These are phyloP conservation scores for Rhazya stricta DNA, from an alignment of 257 asterid species.

Conservation along the genomic window DNA sequence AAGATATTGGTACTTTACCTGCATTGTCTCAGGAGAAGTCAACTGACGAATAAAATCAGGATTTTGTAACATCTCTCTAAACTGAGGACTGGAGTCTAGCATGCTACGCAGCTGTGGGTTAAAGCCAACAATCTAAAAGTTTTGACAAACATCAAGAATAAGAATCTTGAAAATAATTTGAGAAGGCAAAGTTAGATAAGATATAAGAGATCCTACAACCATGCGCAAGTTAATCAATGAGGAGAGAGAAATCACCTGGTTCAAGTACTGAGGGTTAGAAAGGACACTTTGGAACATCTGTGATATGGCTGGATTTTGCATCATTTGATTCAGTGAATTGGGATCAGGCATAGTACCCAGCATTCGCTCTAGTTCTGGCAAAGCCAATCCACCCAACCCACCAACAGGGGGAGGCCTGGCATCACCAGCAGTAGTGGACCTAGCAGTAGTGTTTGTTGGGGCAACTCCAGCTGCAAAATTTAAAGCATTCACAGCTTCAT, in stretches of 20 bases:
- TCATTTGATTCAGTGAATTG: constrained; percentile 37
- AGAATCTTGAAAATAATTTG: constrained; percentile 2
- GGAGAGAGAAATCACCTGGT: constrained; percentile 35
- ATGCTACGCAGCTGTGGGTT: constrained; percentile 40
- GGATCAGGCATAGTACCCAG: constrained; percentile 45
- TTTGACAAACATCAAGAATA: constrained; percentile 1
- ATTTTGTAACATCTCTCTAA: constrained; percentile 53
- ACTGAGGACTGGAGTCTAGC: constrained; percentile 46
- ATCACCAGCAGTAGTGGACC: constrained; percentile 33
- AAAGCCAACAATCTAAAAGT: constrained; percentile 37
- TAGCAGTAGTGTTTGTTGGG: constrained; percentile 33
- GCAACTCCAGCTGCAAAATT: constrained; percentile 38
- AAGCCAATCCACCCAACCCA: constrained; percentile 41
- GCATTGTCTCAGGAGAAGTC: constrained; percentile 47
- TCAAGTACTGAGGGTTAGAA: constrained; percentile 51
- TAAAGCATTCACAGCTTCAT: background rate
- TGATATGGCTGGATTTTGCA: constrained; percentile 52
- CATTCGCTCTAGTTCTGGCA: constrained; percentile 37
- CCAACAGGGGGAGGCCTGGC: constrained; percentile 28
- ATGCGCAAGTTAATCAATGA: background rate
- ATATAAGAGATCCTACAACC: constrained; percentile 1
- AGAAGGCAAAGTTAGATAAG: background rate
- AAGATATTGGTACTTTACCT: constrained; percentile 29
- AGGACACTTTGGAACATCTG: constrained; percentile 47
- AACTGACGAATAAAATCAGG: constrained; percentile 50